Evolutionary conservation across 169 alveolate genomes (phyloP).

Genomic region (Toxoplasma gondii): DNA sequence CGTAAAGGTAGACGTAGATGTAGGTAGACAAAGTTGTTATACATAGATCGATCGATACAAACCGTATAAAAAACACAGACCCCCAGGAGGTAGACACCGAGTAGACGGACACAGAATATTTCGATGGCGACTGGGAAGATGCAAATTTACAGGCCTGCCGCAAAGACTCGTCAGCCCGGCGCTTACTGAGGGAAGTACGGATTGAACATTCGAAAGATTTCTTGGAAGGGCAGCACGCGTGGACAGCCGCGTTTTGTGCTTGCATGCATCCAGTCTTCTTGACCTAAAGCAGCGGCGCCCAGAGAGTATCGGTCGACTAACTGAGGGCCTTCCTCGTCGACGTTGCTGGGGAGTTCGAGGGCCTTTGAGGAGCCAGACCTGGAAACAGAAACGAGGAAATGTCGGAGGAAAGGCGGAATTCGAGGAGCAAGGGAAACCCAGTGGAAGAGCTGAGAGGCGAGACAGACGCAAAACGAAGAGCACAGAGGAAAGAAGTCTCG

Average conservation of each 20-base stretch:
- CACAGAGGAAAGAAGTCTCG: background rate
- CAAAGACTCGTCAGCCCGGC: too few relatives aligned
- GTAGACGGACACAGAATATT: too few relatives aligned
- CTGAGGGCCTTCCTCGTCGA: conserved; percentile 36
- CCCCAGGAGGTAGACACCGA: too few relatives aligned
- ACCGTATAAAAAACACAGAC: too few relatives aligned
- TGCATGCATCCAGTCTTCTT: background rate
- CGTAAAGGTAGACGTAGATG: too few relatives aligned
- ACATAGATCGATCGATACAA: too few relatives aligned
- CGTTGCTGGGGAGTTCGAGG: background rate
- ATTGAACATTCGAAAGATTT: background rate
- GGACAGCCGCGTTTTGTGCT: background rate
- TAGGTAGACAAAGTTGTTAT: too few relatives aligned
- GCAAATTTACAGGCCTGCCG: too few relatives aligned
- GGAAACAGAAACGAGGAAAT: background rate
- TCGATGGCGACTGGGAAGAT: too few relatives aligned
- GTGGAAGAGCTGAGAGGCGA: background rate
- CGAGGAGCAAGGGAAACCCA: background rate
- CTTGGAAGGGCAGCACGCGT: background rate
- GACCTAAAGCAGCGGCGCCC: background rate
- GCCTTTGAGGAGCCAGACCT: background rate
- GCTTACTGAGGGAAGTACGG: conserved; percentile 12
- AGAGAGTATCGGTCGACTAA: conserved; percentile 17
- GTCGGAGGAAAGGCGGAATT: background rate
- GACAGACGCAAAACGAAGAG: background rate